Base-by-base conservation (phyloP, 257 asterid genomes). In the Linderniella brevidens region DNA sequence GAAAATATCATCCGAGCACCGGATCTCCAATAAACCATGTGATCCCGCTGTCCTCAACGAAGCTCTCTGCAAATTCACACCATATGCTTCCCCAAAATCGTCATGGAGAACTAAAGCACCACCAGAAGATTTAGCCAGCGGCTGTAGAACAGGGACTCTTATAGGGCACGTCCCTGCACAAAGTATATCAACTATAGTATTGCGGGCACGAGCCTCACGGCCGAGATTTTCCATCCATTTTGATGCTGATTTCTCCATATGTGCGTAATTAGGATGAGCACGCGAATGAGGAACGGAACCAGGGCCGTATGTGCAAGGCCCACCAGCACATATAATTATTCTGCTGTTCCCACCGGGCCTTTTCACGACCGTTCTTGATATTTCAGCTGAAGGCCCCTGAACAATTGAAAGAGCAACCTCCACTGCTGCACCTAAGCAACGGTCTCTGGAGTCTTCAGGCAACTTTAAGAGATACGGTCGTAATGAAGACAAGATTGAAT, bases 111-210 rank as follows among this genome's bases (percentile, higher is more conserved):
- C 62, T 46, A 86, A 60, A 52, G 79, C 80, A 55, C 94, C 97
- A 39, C 97, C 97, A 17, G 94, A 77, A 52, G 82, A 76, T 66
- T 82, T 82, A 18, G 97, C 86, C 61, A 86, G 92, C 51, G 94
- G 87, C 40, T 68, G 97, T 60, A 86, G 60, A 40, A 86, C 58
- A 58, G 87, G 82, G 62, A 75, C 82, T 52, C 97, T 78, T 15
- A 77, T 75, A 5, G 97, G 97, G 59, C 97, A 86, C 41, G 94
- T 86, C 55, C 97, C 97, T 46, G 97, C 97, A 60, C 97, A 82
- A 49, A 82, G 69, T 41, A 86, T 69, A 64, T 86, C 97, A 53
- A 82, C 70, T 51, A 79, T 85, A 12, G 82, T 73, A 58, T 71
- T 78, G 47, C 71, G 68, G 38, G 67, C 78, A 68, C 69, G 72